phyloP scores from a whole-genome alignment of 2,329 filamentous ascomycete species.

The Penicillium sp. region DNA sequence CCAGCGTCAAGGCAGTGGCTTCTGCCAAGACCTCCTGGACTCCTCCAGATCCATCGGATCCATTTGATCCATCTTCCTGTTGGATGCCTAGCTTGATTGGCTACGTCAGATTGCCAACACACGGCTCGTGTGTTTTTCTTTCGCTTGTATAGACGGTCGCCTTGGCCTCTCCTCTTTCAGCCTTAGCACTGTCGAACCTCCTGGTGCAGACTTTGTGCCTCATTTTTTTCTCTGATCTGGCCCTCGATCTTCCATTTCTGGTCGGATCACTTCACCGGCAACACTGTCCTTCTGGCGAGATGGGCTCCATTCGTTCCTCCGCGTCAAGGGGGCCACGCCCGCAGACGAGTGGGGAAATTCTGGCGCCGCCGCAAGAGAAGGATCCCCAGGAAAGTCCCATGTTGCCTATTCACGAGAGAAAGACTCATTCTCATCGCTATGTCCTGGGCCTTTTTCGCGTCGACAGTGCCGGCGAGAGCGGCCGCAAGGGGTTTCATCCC shows the following conservation, averaged over 20 bases:
- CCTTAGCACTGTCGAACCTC: neutral
- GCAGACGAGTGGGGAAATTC: slow-evolving; percentile 1
- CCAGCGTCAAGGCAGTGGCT: neutral
- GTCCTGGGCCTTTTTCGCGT: slow-evolving; percentile 32
- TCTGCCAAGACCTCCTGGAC: slow-evolving; percentile 9
- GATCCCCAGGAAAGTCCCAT: slow-evolving; percentile 15
- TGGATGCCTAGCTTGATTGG: slow-evolving; percentile 5
- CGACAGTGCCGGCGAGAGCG: slow-evolving; percentile 61
- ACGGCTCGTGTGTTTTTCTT: slow-evolving; percentile 1
- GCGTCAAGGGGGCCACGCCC: slow-evolving; percentile 8
- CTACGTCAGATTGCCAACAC: neutral
- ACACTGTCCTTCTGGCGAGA: neutral
- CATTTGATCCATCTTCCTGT: slow-evolving; percentile 1
- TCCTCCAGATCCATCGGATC: slow-evolving; percentile 3
- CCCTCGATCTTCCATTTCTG: neutral
- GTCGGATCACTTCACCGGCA: neutral
- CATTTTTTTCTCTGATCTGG: neutral
- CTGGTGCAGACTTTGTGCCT: neutral
- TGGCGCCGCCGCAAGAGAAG: slow-evolving; percentile 14
- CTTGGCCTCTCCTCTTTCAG: neutral
- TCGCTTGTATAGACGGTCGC: slow-evolving; percentile 3
- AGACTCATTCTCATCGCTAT: slow-evolving; percentile 12
- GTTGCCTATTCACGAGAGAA: slow-evolving; percentile 29
- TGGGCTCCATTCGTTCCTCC: slow-evolving; percentile 16
- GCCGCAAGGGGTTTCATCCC: slow-evolving; percentile 64